Evolutionary conservation across 305 asterid species (phyloP), one percentile per base, ranked within the genome.

Genomic region (Fraxinus sp.): DNA sequence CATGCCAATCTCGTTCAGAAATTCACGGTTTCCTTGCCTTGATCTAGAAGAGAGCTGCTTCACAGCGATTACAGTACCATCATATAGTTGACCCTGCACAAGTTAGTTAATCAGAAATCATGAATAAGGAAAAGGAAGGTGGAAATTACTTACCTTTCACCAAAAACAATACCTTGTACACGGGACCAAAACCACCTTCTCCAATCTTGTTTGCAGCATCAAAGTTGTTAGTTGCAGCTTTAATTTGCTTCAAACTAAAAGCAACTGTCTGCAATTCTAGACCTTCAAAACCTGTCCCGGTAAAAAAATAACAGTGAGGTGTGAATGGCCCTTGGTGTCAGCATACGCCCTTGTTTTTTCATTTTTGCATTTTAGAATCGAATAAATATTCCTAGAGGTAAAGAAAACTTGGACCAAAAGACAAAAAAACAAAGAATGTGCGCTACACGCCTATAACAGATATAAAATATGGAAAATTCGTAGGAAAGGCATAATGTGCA

Each of bases 181-280:
- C 99, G 0, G 99, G 86, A 62, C 99, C 99, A 66, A 95, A 95
- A 84, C 99, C 99, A 55, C 99, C 99, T 90, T 95, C 99, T 44
- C 98, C 99, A 36, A 95, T 88, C 91, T 94, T 95, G 85, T 95
- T 93, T 74, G 85, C 77, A 52, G 85, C 75, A 84, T 93, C 95
- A 55, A 95, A 95, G 94, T 95, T 90, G 83, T 89, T 89, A 0
- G 98, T 95, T 8, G 99, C 97, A 78, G 87, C 86, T 90, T 89
- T 92, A 78, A 95, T 90, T 90, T 94, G 97, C 84, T 91, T 95
- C 70, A 95, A 82, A n/a, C 94, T 79, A 82, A 93, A 95, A 35
- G 94, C 90, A 82, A 93, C 86, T 32, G 95, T 95, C 83, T 94
- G 98, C 80, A 90, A 83, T 74, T 89, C 96, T 9, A 91, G 86